Evolutionary conservation across 768 basidiomycete species (phyloP).

Genomic region (Tulasnella calospora): DNA sequence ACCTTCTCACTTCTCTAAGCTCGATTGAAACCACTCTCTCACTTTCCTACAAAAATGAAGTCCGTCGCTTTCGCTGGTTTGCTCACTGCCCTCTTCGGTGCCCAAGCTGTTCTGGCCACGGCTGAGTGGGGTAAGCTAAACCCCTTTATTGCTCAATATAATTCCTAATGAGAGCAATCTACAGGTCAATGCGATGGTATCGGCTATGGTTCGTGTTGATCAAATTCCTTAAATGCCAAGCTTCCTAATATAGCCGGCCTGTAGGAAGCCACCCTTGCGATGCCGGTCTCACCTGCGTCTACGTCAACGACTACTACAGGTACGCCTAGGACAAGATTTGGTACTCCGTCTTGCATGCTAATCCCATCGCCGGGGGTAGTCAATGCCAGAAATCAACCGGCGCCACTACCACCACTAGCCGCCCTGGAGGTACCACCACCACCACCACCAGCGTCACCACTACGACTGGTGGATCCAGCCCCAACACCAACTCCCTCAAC

Average conservation of each 20-base stretch:
- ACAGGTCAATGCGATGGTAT: neutral
- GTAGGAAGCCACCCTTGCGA: neutral
- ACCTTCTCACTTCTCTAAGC: neutral
- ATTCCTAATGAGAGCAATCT: neutral
- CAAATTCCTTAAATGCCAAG: neutral
- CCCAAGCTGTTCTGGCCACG: neutral
- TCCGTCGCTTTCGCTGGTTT: neutral
- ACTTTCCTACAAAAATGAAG: neutral
- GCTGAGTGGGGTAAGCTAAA: conserved; percentile 4
- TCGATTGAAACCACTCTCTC: neutral
- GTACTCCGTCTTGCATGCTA: neutral
- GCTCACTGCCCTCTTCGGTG: conserved; percentile 11
- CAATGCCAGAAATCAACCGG: neutral
- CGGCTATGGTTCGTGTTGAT: neutral
- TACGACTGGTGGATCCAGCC: conserved; percentile 8
- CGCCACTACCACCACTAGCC: conserved; percentile 1
- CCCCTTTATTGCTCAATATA: neutral
- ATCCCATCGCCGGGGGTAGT: neutral
- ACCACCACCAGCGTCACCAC: conserved; percentile 7
- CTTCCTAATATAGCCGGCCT: neutral
- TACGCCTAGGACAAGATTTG: neutral
- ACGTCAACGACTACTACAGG: conserved; percentile 11
- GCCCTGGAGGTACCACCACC: neutral
- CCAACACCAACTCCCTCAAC: neutral
- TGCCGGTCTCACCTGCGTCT: conserved; percentile 8